Conservation (phyloP, 495 filamentous ascomycete genomes). For the Venustampulla echinocandica region DNA sequence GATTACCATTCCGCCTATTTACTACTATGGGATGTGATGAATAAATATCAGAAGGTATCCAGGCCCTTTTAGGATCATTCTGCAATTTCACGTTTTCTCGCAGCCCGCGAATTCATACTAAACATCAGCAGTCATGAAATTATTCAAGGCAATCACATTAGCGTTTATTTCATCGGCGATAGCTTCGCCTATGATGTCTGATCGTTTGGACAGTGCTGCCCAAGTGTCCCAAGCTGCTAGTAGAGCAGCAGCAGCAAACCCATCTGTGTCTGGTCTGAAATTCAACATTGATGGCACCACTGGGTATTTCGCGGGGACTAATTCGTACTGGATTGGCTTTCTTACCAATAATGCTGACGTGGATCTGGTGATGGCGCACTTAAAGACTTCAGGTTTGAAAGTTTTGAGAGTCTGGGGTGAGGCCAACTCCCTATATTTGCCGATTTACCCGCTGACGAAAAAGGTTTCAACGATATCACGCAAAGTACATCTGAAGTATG, state of each 20-base stretch:
- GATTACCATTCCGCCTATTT: neutral
- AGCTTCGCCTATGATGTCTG: neutral
- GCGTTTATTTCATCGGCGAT: neutral
- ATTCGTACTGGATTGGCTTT: constrained; percentile 66
- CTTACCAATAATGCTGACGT: constrained; percentile 52
- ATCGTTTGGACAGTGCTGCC: too few species aligned
- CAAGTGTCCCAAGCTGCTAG: too few species aligned
- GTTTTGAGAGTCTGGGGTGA: constrained; percentile 61
- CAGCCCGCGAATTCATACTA: neutral
- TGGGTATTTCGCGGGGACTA: constrained; percentile 62
- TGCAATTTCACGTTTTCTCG: neutral
- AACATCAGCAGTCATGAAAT: too few species aligned
- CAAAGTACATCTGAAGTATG: constrained; percentile 43
- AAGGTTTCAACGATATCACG: constrained; percentile 37
- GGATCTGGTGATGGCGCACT: constrained; percentile 46
- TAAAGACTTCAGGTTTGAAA: constrained; percentile 47
- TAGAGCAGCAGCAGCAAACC: neutral
- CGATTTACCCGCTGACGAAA: constrained; percentile 25
- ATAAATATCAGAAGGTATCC: neutral
- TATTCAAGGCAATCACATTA: neutral
- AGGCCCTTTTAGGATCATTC: neutral
- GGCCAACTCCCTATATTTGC: neutral
- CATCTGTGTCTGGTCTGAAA: constrained; percentile 30
- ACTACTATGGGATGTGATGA: neutral
- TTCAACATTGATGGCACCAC: constrained; percentile 57